phyloP scores from a whole-genome alignment of 225 moss, liverwort and hornwort genomes.

The Thuidium tamariscinum region DNA sequence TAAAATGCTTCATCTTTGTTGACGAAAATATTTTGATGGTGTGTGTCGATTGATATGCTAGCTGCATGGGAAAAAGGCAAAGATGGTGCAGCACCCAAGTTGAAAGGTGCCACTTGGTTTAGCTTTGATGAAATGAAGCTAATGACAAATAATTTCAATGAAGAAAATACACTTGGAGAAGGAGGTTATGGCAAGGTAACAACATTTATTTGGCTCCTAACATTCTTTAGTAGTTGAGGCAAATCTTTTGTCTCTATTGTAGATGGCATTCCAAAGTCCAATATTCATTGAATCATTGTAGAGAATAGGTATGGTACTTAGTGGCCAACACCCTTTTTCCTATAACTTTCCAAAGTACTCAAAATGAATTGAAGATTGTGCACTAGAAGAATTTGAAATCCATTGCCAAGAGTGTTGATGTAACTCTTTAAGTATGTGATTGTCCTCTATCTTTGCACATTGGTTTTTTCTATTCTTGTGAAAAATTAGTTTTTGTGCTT shows the following conservation, averaged over 20 bases:
- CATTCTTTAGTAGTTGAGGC: background rate
- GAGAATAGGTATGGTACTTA: background rate
- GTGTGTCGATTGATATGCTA: slow-evolving; percentile 3
- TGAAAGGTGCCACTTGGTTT: slow-evolving; percentile 72
- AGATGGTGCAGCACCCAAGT: slow-evolving; percentile 34
- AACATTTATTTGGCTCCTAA: background rate
- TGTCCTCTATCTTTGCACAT: no score
- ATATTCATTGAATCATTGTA: background rate
- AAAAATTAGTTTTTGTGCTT: background rate
- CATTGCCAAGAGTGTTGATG: background rate
- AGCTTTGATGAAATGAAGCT: slow-evolving; percentile 45
- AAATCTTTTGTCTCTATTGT: background rate
- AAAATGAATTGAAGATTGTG: background rate
- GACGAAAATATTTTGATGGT: background rate
- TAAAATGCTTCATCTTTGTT: background rate
- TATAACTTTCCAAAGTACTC: background rate
- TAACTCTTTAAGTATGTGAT: background rate
- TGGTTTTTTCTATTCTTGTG: background rate
- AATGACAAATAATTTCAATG: slow-evolving; percentile 44
- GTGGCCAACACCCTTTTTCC: background rate
- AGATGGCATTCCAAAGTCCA: background rate
- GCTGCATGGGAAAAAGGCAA: slow-evolving; percentile 27
- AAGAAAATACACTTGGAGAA: slow-evolving; percentile 34
- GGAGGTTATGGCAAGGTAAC: slow-evolving; percentile 78
- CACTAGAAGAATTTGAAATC: no score